phyloP scores from a whole-genome alignment of 2,329 filamentous ascomycete genomes.

The Gnomoniopsis sp. region DNA sequence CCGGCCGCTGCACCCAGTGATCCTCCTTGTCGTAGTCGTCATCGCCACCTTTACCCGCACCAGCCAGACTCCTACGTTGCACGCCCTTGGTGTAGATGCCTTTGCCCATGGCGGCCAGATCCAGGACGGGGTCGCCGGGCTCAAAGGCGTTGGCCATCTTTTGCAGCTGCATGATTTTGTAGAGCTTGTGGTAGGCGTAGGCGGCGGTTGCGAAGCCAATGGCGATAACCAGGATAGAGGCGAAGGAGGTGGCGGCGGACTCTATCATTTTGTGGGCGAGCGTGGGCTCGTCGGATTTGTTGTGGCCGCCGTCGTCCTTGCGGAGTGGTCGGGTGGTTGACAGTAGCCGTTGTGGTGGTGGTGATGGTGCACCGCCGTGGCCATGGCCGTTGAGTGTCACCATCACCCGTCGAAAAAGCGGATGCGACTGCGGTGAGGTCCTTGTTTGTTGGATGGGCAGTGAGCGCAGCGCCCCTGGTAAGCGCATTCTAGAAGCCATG shows the following conservation, averaged over 20 bases:
- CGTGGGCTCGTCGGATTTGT: constrained; percentile 28
- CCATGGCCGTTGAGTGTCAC: not conserved
- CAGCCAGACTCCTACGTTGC: constrained; percentile 16
- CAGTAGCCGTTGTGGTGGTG: not conserved
- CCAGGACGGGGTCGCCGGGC: constrained; percentile 86
- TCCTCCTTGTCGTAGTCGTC: constrained; percentile 39
- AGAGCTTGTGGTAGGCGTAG: constrained; percentile 75
- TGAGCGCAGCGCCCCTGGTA: not conserved
- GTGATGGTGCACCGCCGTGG: not conserved
- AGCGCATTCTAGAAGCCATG: not conserved
- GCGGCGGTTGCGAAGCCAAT: constrained; percentile 63
- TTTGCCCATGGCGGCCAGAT: constrained; percentile 67
- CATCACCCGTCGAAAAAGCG: not conserved
- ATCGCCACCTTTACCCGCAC: not conserved
- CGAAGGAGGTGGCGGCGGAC: constrained; percentile 70
- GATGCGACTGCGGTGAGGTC: not conserved
- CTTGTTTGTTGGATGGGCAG: not conserved
- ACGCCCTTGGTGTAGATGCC: constrained; percentile 42
- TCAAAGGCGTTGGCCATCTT: constrained; percentile 93
- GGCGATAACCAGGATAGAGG: constrained; percentile 70
- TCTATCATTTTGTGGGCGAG: constrained; percentile 65
- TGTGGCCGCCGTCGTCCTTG: constrained; percentile 3
- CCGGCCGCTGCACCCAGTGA: constrained; percentile 79
- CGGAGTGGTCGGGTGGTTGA: constrained; percentile 7
- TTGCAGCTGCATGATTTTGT: constrained; percentile 85